These are phyloP conservation scores for Candida freyschussii DNA, from an alignment of 1,139 yeast genomes.

Conservation along the genomic window DNA sequence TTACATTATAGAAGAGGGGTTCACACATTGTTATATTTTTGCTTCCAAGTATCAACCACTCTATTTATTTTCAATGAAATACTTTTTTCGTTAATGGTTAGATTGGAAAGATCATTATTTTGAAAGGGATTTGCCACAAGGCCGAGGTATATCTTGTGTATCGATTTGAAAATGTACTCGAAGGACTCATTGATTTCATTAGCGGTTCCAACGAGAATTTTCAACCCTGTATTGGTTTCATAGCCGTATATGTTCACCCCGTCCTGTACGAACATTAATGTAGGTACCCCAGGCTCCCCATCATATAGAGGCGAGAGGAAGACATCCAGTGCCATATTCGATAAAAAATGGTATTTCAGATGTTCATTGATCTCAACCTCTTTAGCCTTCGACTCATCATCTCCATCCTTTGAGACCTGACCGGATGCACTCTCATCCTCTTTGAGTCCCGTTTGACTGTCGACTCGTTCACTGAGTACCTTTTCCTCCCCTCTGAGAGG, in stretches of 20 bases:
- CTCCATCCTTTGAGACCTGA: neutral
- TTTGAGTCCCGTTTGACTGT: constrained; percentile 22
- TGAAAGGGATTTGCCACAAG: constrained; percentile 56
- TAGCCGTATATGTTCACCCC: constrained; percentile 57
- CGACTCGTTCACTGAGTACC: constrained; percentile 9
- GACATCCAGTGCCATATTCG: constrained; percentile 65
- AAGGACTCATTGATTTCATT: constrained; percentile 21
- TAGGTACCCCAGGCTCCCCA: constrained; percentile 23
- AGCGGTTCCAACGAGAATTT: constrained; percentile 50
- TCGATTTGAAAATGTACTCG: constrained; percentile 35
- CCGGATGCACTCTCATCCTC: neutral
- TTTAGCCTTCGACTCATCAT: too few species aligned
- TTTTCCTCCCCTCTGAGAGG: constrained; percentile 16
- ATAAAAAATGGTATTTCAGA: constrained; percentile 55
- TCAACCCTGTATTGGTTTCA: constrained; percentile 58
- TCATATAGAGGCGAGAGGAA: constrained; percentile 49
- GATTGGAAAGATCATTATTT: constrained; percentile 12
- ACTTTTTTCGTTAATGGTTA: constrained; percentile 14
- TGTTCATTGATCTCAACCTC: constrained; percentile 30
- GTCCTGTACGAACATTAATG: constrained; percentile 53
- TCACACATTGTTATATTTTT: too few species aligned
- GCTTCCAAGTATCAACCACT: constrained; percentile 11
- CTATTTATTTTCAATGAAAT: constrained; percentile 13
- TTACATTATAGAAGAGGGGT: neutral
- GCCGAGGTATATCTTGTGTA: constrained; percentile 47